Base-by-base conservation (phyloP, 805 yeast species). In the Pichia deserticola region DNA sequence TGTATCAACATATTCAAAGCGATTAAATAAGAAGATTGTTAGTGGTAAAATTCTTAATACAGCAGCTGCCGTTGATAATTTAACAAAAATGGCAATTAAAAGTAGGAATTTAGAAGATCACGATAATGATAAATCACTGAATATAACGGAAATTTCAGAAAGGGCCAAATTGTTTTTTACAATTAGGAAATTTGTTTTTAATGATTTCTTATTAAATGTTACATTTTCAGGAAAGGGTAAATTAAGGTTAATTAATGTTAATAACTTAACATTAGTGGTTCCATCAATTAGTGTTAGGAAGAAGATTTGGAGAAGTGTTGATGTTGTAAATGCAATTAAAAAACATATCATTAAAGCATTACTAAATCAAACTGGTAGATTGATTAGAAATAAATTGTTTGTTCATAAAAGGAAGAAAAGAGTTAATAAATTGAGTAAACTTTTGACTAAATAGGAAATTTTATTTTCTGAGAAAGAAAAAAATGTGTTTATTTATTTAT, bases 211-310 rank as follows among this genome's bases (percentile, higher is more conserved):
- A n/a, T 61, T 90, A 13, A 74, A 81, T 47, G 75, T 89, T 29
- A 85, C 95, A 45, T 87, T 87, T 66, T 79, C 81, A 62, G 95
- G 93, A 8, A 80, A 79, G 13, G 87, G 89, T 12, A 72, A 79
- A 32, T 70, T 78, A 57, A 79, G 84, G 55, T 67, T 92, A 49
- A 76, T 87, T 38, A 89, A 90, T 60, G 88, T 92, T 7, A 85
- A 86, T 47, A 79, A 86, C 56, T 81, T 92, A 56, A 75, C 73
- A 6, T 70, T 92, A 49, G 71, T 70, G 9, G 65, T 90, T 45
- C 97, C 97, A 4, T 68, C 68, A 3, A 65, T 87, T 46, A 64
- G 68, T 45, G 78, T 84, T 58, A 59, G 65, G 36, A 81, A 84
- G 62, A 79, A 78, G 69, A 75, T 85, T 5, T 84, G 95, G 86